Evolutionary conservation across 139 green algal genomes (phyloP).

Genomic region (Chlamydomonas applanata): DNA sequence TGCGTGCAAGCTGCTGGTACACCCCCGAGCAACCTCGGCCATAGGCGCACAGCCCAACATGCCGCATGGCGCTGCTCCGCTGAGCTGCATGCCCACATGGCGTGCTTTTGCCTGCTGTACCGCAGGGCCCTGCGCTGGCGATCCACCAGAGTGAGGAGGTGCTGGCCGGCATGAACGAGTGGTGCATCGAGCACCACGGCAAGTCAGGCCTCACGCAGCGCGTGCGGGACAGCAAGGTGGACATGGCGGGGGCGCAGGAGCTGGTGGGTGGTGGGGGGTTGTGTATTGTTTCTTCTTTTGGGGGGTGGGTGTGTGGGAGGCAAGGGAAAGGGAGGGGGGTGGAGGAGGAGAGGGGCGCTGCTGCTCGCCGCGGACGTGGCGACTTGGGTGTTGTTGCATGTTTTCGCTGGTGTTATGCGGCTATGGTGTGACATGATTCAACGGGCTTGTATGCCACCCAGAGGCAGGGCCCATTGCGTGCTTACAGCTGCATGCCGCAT

Average conservation of each 20-base stretch:
- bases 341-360: not conserved
- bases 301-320: not conserved
- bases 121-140: conserved; percentile 76
- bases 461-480: too few relatives aligned
- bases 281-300: not conserved
- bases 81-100: too few relatives aligned
- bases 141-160: conserved; percentile 86
- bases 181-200: conserved; percentile 87
- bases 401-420: too few relatives aligned
- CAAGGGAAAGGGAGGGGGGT: not conserved
- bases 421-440: too few relatives aligned
- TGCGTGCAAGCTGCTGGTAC: too few relatives aligned
- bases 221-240: conserved; percentile 55
- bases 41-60: too few relatives aligned
- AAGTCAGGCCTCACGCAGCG: conserved; percentile 61
- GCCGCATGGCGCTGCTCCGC: too few relatives aligned
- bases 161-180: conserved; percentile 89
- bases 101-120: not conserved
- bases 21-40: too few relatives aligned
- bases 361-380: too few relatives aligned
- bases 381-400: too few relatives aligned
- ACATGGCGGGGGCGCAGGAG: conserved; percentile 70
- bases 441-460: too few relatives aligned
- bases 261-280: conserved; percentile 30
- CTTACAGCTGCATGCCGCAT: too few relatives aligned